These are phyloP conservation scores for Panaeolus cyanescens DNA, from an alignment of 768 basidiomycete species.

Conservation along the genomic window DNA sequence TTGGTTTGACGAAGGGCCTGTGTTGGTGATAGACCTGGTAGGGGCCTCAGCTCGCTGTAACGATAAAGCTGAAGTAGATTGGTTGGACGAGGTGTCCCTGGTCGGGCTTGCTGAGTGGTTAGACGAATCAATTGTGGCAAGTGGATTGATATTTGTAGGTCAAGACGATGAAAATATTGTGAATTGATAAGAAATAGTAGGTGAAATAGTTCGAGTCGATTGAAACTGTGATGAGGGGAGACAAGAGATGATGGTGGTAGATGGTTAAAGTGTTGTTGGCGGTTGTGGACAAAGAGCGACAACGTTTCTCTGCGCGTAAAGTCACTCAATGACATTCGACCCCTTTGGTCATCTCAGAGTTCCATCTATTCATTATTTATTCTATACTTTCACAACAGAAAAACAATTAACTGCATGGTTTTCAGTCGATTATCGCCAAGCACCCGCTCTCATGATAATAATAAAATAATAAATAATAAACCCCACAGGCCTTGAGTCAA, in stretches of 20 bases:
- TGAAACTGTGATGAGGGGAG: slow-evolving; percentile 9
- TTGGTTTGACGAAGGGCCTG: slow-evolving; percentile 27
- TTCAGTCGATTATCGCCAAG: neutral
- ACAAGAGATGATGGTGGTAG: slow-evolving; percentile 14
- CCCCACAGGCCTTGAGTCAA: neutral
- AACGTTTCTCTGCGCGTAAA: slow-evolving; percentile 16
- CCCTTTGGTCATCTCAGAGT: slow-evolving; percentile 14
- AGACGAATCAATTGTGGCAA: slow-evolving; percentile 69
- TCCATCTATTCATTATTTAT: slow-evolving; percentile 9
- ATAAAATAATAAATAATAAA: neutral
- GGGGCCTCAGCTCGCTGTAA: slow-evolving; percentile 43
- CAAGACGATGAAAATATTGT: slow-evolving; percentile 23
- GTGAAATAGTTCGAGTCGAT: slow-evolving; percentile 10
- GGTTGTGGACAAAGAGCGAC: slow-evolving; percentile 8
- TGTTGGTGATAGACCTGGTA: slow-evolving; percentile 15
- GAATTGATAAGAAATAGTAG: slow-evolving; percentile 10
- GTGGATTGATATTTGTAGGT: slow-evolving; percentile 24
- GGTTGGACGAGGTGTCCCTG: slow-evolving; percentile 53
- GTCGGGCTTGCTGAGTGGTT: slow-evolving; percentile 50
- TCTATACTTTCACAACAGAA: too few relatives aligned
- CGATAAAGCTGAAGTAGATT: slow-evolving; percentile 44
- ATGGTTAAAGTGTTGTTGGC: slow-evolving; percentile 4
- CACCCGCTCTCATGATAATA: neutral
- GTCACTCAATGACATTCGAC: slow-evolving; percentile 6
- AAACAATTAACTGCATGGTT: neutral